phyloP scores from a whole-genome alignment of 345 rosid genomes.

The Gossypium rotundifolium region DNA sequence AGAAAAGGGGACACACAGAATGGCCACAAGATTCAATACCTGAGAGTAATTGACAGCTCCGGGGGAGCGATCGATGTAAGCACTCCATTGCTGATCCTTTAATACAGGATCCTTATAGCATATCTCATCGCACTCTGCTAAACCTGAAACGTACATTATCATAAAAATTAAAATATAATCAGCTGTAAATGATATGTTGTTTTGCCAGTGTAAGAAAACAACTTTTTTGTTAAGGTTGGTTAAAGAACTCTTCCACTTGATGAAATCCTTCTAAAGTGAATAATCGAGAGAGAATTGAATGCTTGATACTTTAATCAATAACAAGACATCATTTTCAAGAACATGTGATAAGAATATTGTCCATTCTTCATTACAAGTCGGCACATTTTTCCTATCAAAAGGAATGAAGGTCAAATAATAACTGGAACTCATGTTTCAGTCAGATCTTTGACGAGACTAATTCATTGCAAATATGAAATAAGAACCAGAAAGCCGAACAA shows the following conservation, averaged over 20 bases:
- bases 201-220: background rate
- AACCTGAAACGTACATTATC: constrained; percentile 42
- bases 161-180: constrained; percentile 9
- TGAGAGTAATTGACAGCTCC: constrained; percentile 10
- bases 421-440: background rate
- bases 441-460: background rate
- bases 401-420: background rate
- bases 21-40: background rate
- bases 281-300: background rate
- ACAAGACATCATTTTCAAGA: background rate
- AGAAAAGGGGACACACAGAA: background rate
- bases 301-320: background rate
- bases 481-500: background rate
- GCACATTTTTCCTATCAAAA: background rate
- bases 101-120: constrained; percentile 97
- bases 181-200: background rate
- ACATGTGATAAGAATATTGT: background rate
- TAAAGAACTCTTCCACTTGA: background rate
- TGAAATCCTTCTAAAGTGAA: background rate
- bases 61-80: constrained; percentile 51
- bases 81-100: constrained; percentile 87
- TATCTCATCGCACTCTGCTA: constrained; percentile 69
- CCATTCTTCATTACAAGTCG: background rate
- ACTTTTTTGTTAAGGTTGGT: background rate
- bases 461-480: background rate